Evolutionary conservation across 2,329 filamentous ascomycete species (phyloP).

Genomic region (Pseudocercospora pini-densiflorae): DNA sequence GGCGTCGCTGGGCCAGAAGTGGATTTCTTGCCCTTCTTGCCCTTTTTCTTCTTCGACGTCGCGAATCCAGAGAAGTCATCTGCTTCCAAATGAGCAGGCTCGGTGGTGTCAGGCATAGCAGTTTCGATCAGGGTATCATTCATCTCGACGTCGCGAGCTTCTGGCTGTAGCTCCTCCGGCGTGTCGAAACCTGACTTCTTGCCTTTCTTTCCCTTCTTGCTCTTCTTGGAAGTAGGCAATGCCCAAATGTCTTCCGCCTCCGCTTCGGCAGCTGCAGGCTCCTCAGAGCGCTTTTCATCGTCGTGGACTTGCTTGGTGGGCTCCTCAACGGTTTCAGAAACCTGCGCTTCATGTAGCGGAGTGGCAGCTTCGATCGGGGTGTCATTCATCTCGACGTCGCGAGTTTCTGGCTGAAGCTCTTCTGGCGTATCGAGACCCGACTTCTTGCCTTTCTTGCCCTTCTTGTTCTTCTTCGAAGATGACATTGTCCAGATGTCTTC

Average conservation of each 20-base stretch:
- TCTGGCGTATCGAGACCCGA: slow-evolving; percentile 20
- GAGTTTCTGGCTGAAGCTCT: slow-evolving; percentile 29
- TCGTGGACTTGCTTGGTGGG: not conserved
- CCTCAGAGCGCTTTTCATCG: not conserved
- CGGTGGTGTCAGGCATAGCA: not conserved
- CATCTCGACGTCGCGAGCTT: not conserved
- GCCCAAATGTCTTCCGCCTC: slow-evolving; percentile 12
- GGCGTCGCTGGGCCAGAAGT: slow-evolving; percentile 10
- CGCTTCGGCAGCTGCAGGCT: not conserved
- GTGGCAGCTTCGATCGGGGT: not conserved
- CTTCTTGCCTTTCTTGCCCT: slow-evolving; percentile 51
- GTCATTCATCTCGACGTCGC: not conserved
- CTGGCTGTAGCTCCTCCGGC: slow-evolving; percentile 32
- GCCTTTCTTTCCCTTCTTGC: slow-evolving; percentile 48
- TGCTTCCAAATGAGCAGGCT: not conserved
- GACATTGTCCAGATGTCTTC: slow-evolving; percentile 8
- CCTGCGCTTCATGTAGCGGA: not conserved
- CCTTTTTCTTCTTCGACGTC: slow-evolving; percentile 25
- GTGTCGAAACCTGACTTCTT: slow-evolving; percentile 36
- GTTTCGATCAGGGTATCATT: not conserved
- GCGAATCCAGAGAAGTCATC: slow-evolving; percentile 11
- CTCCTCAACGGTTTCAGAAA: not conserved
- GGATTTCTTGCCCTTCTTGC: slow-evolving; percentile 37
- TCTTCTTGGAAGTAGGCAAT: slow-evolving; percentile 14
- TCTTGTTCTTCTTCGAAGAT: slow-evolving; percentile 26